Evolutionary conservation across 352 stramenopile species (phyloP).

Genomic region (Phytophthora colocasiae): DNA sequence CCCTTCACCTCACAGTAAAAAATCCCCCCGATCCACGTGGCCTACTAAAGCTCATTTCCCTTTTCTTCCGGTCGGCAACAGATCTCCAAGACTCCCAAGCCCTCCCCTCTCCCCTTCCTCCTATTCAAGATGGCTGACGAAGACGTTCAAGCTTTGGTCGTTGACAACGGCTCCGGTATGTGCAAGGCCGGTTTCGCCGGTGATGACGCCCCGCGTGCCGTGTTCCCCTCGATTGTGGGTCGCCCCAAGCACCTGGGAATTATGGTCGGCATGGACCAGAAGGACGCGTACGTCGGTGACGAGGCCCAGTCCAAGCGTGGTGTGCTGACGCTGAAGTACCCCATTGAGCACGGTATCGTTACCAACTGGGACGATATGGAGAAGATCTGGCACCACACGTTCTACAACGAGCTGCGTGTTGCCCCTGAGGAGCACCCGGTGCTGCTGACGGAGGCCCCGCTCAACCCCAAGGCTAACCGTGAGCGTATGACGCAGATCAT

Average conservation of each 20-base stretch:
- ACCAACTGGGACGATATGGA: slow-evolving; percentile 99
- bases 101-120: neutral
- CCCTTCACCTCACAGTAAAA: slow-evolving; percentile 13
- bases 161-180: slow-evolving; percentile 67
- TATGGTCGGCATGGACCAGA: slow-evolving; percentile 98
- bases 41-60: slow-evolving; percentile 31
- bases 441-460: slow-evolving; percentile 93
- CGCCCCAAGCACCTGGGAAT: slow-evolving; percentile 97
- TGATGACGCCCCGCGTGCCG: slow-evolving; percentile 72
- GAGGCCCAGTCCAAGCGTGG: slow-evolving; percentile 94
- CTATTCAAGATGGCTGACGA: slow-evolving; percentile 62
- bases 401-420: slow-evolving; percentile 98
- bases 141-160: slow-evolving; percentile 52
- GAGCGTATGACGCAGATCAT: slow-evolving; percentile 97
- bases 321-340: slow-evolving; percentile 96
- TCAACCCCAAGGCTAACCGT: slow-evolving; percentile 95
- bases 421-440: slow-evolving; percentile 97
- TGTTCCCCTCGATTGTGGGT: slow-evolving; percentile 75
- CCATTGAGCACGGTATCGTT: slow-evolving; percentile 99
- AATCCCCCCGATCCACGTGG: slow-evolving; percentile 22
- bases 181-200: slow-evolving; percentile 77
- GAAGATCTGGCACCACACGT: slow-evolving; percentile 99
- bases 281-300: slow-evolving; percentile 94
- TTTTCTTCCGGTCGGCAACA: slow-evolving; percentile 39
- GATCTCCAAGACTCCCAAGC: slow-evolving; percentile 27